These are phyloP conservation scores for Fraxinus excelsior DNA, from an alignment of 257 asterid genomes.

Conservation along the genomic window DNA sequence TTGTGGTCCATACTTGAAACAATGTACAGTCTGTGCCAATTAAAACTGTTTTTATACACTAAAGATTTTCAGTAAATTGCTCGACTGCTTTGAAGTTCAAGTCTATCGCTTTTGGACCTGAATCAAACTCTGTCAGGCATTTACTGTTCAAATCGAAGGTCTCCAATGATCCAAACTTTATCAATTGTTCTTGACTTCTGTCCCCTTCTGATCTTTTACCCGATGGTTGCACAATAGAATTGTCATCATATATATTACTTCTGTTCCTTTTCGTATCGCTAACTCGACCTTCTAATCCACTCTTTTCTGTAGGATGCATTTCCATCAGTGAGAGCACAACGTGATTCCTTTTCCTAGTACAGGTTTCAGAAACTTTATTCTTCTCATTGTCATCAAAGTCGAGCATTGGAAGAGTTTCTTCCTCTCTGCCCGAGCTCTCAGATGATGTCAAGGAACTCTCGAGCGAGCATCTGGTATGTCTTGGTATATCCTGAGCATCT, in stretches of 20 bases:
- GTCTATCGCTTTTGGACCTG: slow-evolving; percentile 46
- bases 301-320: neutral
- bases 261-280: slow-evolving; percentile 38
- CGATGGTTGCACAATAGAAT: neutral
- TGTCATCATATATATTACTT: slow-evolving; percentile 21
- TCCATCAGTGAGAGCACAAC: slow-evolving; percentile 1
- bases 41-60: slow-evolving; percentile 22
- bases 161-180: slow-evolving; percentile 24
- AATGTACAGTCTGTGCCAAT: slow-evolving; percentile 31
- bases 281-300: slow-evolving; percentile 16
- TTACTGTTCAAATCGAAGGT: slow-evolving; percentile 59
- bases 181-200: slow-evolving; percentile 22
- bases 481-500: slow-evolving; percentile 29
- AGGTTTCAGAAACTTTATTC: neutral
- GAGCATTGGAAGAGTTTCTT: slow-evolving; percentile 20
- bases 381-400: neutral
- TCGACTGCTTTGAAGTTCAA: slow-evolving; percentile 53
- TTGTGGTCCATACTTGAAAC: slow-evolving; percentile 34
- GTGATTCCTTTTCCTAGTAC: neutral
- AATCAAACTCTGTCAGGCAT: slow-evolving; percentile 44
- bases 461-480: slow-evolving; percentile 42
- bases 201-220: slow-evolving; percentile 1
- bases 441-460: slow-evolving; percentile 83
- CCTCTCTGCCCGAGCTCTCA: slow-evolving; percentile 56
- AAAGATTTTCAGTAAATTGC: slow-evolving; percentile 32